A percentile compares a stretch with the other conserved stretches of the same genome.
phyloP scores from a whole-genome alignment of 2,329 filamentous ascomycete genomes.

The Trichoderma pleuroti region DNA sequence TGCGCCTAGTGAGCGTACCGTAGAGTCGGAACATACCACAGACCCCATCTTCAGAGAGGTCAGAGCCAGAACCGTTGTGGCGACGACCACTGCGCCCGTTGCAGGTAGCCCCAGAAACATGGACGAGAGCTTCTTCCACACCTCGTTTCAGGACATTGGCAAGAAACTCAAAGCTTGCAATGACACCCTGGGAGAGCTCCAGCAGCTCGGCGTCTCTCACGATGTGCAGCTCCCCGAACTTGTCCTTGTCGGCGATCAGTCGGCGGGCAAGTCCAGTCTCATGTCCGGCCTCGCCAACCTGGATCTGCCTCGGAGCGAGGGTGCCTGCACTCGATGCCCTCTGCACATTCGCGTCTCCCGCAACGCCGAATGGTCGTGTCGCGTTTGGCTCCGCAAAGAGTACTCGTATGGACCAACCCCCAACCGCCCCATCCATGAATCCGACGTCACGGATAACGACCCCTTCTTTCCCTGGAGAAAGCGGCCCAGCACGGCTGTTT shows the following conservation, averaged over 20 bases:
- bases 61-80: slow-evolving; percentile 29
- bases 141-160: slow-evolving; percentile 53
- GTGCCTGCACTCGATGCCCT: slow-evolving; percentile 76
- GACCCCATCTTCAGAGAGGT: slow-evolving; percentile 37
- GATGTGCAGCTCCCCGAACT: slow-evolving; percentile 71
- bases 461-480: slow-evolving; percentile 65
- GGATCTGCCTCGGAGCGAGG: slow-evolving; percentile 62
- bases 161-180: slow-evolving; percentile 63
- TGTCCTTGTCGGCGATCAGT: slow-evolving; percentile 81
- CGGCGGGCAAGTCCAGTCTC: slow-evolving; percentile 72
- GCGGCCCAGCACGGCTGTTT: slow-evolving; percentile 41
- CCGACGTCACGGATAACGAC: slow-evolving; percentile 46
- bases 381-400: slow-evolving; percentile 62
- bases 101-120: slow-evolving; percentile 26
- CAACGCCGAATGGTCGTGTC: slow-evolving; percentile 62
- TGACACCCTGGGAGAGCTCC: slow-evolving; percentile 63
- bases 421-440: slow-evolving; percentile 40
- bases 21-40: slow-evolving; percentile 26
- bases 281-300: slow-evolving; percentile 67
- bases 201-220: slow-evolving; percentile 69
- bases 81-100: background rate
- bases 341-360: slow-evolving; percentile 71
- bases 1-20: slow-evolving; percentile 35
- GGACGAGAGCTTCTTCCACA: slow-evolving; percentile 41
- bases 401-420: slow-evolving; percentile 52